Conservation (phyloP, 208 protist genomes). For the Leishmania gerbilli region DNA sequence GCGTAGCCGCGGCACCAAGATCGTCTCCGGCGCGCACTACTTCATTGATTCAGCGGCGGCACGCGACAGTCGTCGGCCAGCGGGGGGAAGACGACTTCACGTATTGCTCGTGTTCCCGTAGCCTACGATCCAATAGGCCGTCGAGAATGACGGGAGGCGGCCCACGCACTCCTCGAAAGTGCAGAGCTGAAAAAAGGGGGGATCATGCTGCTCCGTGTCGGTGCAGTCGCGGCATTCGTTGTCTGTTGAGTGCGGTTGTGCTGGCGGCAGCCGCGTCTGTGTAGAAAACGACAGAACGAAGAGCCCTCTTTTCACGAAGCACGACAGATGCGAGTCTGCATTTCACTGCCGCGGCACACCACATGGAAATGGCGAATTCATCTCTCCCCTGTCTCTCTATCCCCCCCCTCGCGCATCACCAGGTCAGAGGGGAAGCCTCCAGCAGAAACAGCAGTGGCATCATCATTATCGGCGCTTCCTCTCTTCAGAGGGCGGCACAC, state of each 20-base stretch:
- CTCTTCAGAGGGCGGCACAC: neutral
- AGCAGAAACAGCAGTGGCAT: neutral
- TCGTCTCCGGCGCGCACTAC: slow-evolving; percentile 14
- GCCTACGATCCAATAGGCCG: neutral
- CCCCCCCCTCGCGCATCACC: neutral
- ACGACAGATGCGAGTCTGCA: neutral
- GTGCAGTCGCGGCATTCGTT: neutral
- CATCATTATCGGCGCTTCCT: neutral
- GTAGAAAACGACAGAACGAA: neutral
- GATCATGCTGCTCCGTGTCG: neutral
- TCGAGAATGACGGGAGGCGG: neutral
- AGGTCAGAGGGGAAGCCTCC: neutral
- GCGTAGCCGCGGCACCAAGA: slow-evolving; percentile 10
- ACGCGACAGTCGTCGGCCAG: neutral
- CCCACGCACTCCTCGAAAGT: neutral
- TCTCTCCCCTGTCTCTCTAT: neutral
- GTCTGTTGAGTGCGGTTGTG: neutral
- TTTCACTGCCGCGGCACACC: neutral
- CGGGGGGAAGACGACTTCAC: neutral
- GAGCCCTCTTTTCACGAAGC: neutral
- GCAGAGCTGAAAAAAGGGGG: neutral
- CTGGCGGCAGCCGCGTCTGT: neutral
- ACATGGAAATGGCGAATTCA: neutral
- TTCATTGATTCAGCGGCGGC: neutral
- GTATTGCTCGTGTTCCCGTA: neutral